Conservation (phyloP, 2,329 filamentous ascomycete genomes). For the Diplodia corticola region DNA sequence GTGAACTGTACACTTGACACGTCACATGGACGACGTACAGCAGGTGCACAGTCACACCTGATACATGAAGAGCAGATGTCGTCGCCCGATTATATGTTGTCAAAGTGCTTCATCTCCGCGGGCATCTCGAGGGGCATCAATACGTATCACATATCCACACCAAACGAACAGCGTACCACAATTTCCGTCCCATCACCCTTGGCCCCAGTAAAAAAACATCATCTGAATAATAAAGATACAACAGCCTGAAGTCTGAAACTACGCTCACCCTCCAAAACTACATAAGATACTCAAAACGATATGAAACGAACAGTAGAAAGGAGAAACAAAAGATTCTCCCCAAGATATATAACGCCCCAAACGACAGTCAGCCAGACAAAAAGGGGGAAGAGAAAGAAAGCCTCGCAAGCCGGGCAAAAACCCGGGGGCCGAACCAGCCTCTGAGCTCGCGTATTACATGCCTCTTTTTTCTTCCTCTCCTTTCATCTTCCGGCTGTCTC, state of each 20-base stretch:
- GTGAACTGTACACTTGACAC: no score
- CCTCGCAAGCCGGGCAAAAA: background rate
- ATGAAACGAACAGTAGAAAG: background rate
- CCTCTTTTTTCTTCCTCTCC: background rate
- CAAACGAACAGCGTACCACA: background rate
- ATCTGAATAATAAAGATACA: background rate
- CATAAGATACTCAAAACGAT: background rate
- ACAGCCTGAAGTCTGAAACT: background rate
- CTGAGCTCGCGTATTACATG: background rate
- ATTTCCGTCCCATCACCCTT: background rate
- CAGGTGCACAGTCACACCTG: no score
- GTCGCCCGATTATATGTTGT: no score
- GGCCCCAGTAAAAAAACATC: background rate
- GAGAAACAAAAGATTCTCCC: constrained; percentile 1
- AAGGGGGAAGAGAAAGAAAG: no score
- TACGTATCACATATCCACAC: no score
- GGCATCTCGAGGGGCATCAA: no score
- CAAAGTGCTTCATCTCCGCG: no score
- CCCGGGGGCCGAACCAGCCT: background rate
- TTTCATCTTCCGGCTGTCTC: background rate
- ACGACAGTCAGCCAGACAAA: background rate
- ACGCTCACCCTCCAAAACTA: background rate
- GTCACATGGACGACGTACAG: no score
- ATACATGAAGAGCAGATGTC: no score
- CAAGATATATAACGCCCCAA: constrained; percentile 9